phyloP scores from a whole-genome alignment of 306 rosid species.

The Glycine latifolia region DNA sequence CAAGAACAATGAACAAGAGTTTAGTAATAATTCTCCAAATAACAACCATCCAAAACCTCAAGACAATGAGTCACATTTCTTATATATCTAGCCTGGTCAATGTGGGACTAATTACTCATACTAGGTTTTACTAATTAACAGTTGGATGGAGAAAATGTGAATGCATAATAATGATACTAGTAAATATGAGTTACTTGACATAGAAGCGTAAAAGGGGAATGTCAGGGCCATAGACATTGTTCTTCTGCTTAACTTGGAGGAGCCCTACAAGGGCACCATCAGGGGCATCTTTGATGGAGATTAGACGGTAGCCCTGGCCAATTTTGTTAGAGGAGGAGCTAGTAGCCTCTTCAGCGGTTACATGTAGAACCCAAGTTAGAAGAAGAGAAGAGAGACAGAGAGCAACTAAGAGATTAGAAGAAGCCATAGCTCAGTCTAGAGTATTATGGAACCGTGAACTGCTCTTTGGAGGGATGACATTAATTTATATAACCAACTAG shows the following conservation, averaged over 20 bases:
- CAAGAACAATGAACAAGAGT: neutral
- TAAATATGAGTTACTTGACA: conserved; percentile 63
- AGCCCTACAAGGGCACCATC: conserved; percentile 74
- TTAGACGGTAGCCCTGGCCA: conserved; percentile 80
- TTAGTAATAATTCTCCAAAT: no score
- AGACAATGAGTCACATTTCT: neutral
- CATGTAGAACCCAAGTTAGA: conserved; percentile 39
- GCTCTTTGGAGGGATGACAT: conserved; percentile 8
- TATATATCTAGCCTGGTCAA: neutral
- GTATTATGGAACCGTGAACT: neutral
- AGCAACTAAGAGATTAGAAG: conserved; percentile 3
- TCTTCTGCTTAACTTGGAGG: conserved; percentile 66
- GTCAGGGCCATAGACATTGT: conserved; percentile 76
- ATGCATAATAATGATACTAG: neutral
- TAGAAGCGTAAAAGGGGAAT: conserved; percentile 72
- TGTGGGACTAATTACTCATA: neutral
- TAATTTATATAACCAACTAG: neutral
- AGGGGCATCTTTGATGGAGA: conserved; percentile 64
- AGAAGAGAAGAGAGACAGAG: conserved; percentile 42
- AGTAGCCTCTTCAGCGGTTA: conserved; percentile 21
- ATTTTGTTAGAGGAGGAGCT: conserved; percentile 58
- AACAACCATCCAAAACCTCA: no score
- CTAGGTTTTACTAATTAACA: no score
- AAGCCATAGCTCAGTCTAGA: conserved; percentile 30
- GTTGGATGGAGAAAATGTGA: neutral